Base-by-base conservation (phyloP, 2,329 filamentous ascomycete genomes). In the Neocatenulostroma microsporum region DNA sequence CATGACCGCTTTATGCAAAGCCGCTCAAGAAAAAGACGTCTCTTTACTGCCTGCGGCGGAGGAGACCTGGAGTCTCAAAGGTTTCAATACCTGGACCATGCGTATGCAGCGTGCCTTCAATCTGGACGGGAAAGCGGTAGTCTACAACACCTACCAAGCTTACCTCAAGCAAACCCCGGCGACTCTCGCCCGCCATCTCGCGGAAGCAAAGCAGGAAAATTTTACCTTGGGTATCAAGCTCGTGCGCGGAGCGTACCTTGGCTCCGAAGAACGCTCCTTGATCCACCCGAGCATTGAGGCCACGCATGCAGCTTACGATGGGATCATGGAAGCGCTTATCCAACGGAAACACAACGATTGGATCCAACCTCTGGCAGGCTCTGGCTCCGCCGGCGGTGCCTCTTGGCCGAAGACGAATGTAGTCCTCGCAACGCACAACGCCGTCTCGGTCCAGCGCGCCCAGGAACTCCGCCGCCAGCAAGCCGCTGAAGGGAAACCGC, bases 11-110 rank as follows among this genome's bases (percentile, higher is more conserved):
- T 80, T 93, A 46, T 93, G 86, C 62, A 67, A 78, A 30, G 73
- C 82, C 12, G 86, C 86, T 0, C 70, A 75, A 2, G 66, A 74
- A 24, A 77, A 80, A 34, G 76, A 80, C 17, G 76, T 94, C 3
- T 73, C 76, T 3, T 70, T 95, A 1, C 74, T 94, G 2, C 85
- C 94, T 44, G 85, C 93, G 45, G 88, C 86, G 2, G 88, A 95
- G 62, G 85, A 94, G 60, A 78, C 80, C 39, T 72, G 75, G 37
- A 73, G 91, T 20, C 84, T 94, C 62, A 66, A 73, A 5, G 85
- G 85, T 6, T 89, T 93, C 43, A 81, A 91, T 56, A 73, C 76
- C 48, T 89, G 86, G 82, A 84, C 80, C 4, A 62, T 91, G 33
- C 64, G 72, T n/a, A 81, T 86, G 49, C 84, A 87, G 67, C 74